phyloP scores from a whole-genome alignment of 495 filamentous ascomycete species.

The Penicillium bovifimosum region DNA sequence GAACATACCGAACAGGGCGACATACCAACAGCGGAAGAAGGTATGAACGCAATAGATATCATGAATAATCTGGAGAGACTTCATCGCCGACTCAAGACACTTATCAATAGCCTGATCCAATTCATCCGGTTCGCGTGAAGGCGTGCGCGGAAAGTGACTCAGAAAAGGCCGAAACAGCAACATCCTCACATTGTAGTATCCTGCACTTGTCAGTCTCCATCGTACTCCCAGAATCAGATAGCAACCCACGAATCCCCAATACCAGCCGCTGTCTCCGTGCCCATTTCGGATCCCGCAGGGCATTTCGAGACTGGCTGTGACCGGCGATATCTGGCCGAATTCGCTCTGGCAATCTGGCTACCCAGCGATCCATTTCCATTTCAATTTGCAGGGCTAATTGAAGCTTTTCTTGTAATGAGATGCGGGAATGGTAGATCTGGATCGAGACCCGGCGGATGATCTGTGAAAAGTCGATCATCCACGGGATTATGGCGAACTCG shows the following conservation, averaged over 20 bases:
- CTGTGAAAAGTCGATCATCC: constrained; percentile 40
- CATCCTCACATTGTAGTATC: constrained; percentile 40
- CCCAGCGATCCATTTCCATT: constrained; percentile 34
- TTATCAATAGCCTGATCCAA: constrained; percentile 32
- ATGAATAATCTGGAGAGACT: constrained; percentile 37
- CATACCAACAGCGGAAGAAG: constrained; percentile 42
- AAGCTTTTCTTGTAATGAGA: constrained; percentile 36
- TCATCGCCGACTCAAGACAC: constrained; percentile 35
- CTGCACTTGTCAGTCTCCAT: constrained; percentile 5
- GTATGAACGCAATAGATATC: constrained; percentile 39
- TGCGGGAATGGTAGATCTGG: constrained; percentile 39
- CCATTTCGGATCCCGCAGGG: constrained; percentile 38
- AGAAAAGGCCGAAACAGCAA: constrained; percentile 37
- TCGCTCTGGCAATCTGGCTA: constrained; percentile 29
- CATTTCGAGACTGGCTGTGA: constrained; percentile 18
- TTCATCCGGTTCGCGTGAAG: constrained; percentile 28
- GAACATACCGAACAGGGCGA: not conserved
- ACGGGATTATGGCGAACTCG: constrained; percentile 38
- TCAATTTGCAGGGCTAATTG: constrained; percentile 34
- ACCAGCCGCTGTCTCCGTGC: constrained; percentile 35
- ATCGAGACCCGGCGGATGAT: constrained; percentile 38
- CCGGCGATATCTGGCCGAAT: constrained; percentile 31
- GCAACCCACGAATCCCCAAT: constrained; percentile 32
- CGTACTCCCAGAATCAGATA: not conserved
- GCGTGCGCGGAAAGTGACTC: constrained; percentile 33